These are phyloP conservation scores for Coemansia sp. DNA, from an alignment of 192 early-diverging fungal species.

Conservation along the genomic window DNA sequence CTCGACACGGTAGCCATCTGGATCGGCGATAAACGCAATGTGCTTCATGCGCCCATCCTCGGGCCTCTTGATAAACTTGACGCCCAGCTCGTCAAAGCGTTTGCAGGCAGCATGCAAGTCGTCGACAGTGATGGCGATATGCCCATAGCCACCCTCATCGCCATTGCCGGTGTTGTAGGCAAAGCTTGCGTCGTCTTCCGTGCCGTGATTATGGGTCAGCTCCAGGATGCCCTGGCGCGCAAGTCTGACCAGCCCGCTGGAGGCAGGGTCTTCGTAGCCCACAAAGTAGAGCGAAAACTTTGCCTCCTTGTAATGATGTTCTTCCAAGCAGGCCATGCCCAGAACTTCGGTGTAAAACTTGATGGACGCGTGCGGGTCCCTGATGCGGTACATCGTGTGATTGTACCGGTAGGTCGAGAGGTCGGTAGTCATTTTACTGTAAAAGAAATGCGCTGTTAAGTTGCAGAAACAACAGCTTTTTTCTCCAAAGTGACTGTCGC, in stretches of 20 bases:
- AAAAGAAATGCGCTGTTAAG: slow-evolving; percentile 6
- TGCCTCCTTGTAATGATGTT: slow-evolving; percentile 27
- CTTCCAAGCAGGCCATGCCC: slow-evolving; percentile 65
- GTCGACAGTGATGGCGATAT: slow-evolving; percentile 78
- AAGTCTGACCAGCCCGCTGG: slow-evolving; percentile 51
- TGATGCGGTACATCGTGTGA: slow-evolving; percentile 86
- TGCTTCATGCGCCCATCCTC: slow-evolving; percentile 75
- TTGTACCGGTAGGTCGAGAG: slow-evolving; percentile 58
- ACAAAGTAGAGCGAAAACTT: slow-evolving; percentile 75
- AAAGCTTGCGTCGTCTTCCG: slow-evolving; percentile 63
- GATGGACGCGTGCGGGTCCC: slow-evolving; percentile 72
- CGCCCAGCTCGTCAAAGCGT: slow-evolving; percentile 67
- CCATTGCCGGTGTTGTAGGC: slow-evolving; percentile 70
- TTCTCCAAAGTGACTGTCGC: too few species aligned
- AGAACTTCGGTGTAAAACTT: slow-evolving; percentile 72
- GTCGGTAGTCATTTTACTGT: slow-evolving; percentile 48
- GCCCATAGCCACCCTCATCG: slow-evolving; percentile 75
- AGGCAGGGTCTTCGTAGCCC: slow-evolving; percentile 59
- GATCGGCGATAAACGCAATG: slow-evolving; percentile 82
- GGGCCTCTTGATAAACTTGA: slow-evolving; percentile 73
- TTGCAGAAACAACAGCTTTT: background rate
- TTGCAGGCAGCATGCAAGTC: slow-evolving; percentile 73
- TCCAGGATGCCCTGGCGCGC: slow-evolving; percentile 71
- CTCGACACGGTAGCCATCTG: slow-evolving; percentile 84
- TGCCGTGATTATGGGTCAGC: slow-evolving; percentile 85